Base-by-base conservation (phyloP, 768 basidiomycete species). In the Lepiota venenata region DNA sequence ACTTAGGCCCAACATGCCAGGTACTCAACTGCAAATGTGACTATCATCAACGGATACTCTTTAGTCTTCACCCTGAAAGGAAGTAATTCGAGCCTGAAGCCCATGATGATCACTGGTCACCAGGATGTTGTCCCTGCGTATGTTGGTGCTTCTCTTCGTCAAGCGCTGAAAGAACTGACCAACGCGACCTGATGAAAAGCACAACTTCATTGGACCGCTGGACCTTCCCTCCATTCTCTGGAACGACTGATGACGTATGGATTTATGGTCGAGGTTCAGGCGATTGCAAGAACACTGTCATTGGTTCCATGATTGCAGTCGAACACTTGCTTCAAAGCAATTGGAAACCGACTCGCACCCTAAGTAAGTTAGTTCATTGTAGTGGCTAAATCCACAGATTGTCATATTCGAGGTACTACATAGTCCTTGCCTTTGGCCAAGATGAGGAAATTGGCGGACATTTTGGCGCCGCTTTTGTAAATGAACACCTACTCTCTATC, bases 391-490 rank as follows among this genome's bases (percentile, higher is more conserved):
- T 10, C 45, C 41, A 43, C n/a, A 8, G 18, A n/a, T 21, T 18
- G 11, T 29, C 15, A 22, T 16, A 39, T 40, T 2, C 25, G 5
- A 25, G 25, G 5, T 25, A 6, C 43, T 7, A 35, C 10, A 22
- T 48, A 66, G 63, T 69, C 7, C 58, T 68, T 2, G 65, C 68
- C 1, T 69, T 69, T 44, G 68, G 68, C 12, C 67, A 68, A 55
- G 68, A 68, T 41, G 68, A 69, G 56, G 68, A 69, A 60, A 64
- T 68, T 20, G 61, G 64, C 51, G 68, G 68, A 7, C 65, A 63
- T 2, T 56, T 61, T 21, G 68, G 68, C 3, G 68, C 68, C 1
- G 56, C 46, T 6, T 62, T 63, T 44, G 64, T 69, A 22, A 65
- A 47, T 14, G 50, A 56, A 15, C 38, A 65, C 36, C 55, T 69